phyloP scores from a whole-genome alignment of 2,329 filamentous ascomycete species.

The Calonectria pseudoreteaudii region DNA sequence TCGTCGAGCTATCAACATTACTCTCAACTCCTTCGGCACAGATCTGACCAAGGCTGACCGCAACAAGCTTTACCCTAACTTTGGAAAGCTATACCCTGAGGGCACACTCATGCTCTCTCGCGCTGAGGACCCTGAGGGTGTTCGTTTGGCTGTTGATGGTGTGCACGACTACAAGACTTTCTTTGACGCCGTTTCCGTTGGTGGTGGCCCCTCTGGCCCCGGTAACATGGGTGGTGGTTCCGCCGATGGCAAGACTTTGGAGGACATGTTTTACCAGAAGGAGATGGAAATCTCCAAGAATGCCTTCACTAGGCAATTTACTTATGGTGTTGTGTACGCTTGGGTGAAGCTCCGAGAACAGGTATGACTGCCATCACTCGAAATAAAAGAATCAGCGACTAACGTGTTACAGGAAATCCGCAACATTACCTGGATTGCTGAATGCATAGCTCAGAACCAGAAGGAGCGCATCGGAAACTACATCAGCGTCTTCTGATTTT shows the following conservation, averaged over 20 bases:
- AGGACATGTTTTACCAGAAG: constrained; percentile 99
- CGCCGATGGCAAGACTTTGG: constrained; percentile 87
- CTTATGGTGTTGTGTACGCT: constrained; percentile 92
- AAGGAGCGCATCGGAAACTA: constrained; percentile 99
- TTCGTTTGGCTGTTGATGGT: constrained; percentile 92
- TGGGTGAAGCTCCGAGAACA: constrained; percentile 99
- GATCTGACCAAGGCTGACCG: constrained; percentile 93
- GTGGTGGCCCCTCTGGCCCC: constrained; percentile 76
- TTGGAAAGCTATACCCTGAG: constrained; percentile 92
- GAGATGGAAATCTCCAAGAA: constrained; percentile 98
- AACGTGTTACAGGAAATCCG: constrained; percentile 83
- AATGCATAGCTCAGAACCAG: constrained; percentile 99
- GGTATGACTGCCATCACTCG: constrained; percentile 64
- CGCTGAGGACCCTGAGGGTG: constrained; percentile 94
- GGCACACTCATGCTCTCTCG: constrained; percentile 94
- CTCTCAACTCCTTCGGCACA: constrained; percentile 97
- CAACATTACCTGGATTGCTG: constrained; percentile 99
- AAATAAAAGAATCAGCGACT: constrained; percentile 31
- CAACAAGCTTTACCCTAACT: constrained; percentile 94
- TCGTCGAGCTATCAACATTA: constrained; percentile 97
- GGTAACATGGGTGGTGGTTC: constrained; percentile 88
- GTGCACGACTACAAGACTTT: constrained; percentile 94
- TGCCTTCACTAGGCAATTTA: constrained; percentile 96
- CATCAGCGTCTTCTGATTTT: constrained; percentile 90
- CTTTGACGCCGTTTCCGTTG: constrained; percentile 90